phyloP scores from a whole-genome alignment of 2,329 filamentous ascomycete species.

The Eutypella sp. region DNA sequence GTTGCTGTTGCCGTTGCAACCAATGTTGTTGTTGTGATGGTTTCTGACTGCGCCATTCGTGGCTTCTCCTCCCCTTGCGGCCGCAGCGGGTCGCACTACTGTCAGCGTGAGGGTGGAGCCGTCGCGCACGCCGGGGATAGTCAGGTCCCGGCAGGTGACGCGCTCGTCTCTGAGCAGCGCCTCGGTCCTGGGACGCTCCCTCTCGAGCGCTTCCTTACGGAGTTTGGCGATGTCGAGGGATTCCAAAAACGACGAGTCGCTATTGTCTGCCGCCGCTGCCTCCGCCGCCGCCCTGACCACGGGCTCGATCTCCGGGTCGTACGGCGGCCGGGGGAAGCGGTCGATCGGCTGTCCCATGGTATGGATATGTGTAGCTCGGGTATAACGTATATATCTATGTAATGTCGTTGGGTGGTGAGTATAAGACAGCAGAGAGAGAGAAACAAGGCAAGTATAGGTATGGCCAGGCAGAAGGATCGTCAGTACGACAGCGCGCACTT shows the following conservation, averaged over 20 bases:
- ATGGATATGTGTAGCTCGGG: conserved; percentile 3
- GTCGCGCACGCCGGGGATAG: conserved; percentile 20
- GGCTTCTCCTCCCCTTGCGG: conserved; percentile 8
- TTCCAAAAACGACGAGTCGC: conserved; percentile 10
- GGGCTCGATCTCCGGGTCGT: conserved; percentile 22
- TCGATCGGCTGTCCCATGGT: conserved; percentile 21
- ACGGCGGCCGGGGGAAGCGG: conserved; percentile 24
- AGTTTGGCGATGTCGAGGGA: conserved; percentile 24
- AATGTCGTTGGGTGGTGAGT: too few species aligned
- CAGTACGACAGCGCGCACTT: neutral
- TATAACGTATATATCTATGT: too few species aligned
- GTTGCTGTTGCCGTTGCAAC: too few species aligned
- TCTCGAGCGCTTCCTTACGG: conserved; percentile 18
- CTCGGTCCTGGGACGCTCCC: conserved; percentile 21
- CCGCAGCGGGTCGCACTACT: conserved; percentile 17
- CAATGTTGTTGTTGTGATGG: too few species aligned
- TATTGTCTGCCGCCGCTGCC: neutral
- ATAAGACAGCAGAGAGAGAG: too few species aligned
- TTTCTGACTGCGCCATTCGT: too few species aligned
- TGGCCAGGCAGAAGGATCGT: neutral
- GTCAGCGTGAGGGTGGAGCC: conserved; percentile 17
- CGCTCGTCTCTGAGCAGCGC: conserved; percentile 22
- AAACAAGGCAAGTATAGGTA: neutral
- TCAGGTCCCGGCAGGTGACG: conserved; percentile 19
- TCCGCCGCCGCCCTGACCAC: conserved; percentile 19